phyloP scores from a whole-genome alignment of 805 yeast species.

The Priceomyces castillae region DNA sequence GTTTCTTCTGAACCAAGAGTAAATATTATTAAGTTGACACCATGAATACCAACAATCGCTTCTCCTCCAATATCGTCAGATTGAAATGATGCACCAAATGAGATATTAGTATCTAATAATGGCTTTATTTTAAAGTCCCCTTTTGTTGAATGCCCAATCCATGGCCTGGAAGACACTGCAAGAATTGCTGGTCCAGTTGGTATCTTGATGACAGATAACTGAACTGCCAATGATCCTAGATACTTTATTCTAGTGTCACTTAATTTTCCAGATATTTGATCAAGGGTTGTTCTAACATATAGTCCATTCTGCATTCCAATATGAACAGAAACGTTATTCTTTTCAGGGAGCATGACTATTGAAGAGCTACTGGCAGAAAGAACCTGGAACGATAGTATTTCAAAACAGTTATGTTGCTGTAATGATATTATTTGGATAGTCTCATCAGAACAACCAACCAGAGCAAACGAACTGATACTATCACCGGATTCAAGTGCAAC shows the following conservation, averaged over 20 bases:
- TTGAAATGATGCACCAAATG: slow-evolving; percentile 50
- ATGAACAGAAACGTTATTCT: slow-evolving; percentile 47
- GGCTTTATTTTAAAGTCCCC: slow-evolving; percentile 47
- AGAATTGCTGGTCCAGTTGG: slow-evolving; percentile 34
- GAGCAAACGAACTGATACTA: slow-evolving; percentile 54
- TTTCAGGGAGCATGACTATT: slow-evolving; percentile 20
- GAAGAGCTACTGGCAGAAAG: slow-evolving; percentile 47
- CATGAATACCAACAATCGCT: slow-evolving; percentile 64
- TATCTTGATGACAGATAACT: slow-evolving; percentile 37
- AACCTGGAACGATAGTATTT: slow-evolving; percentile 61
- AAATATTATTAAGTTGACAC: slow-evolving; percentile 52
- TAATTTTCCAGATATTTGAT: slow-evolving; percentile 54
- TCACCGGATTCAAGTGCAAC: slow-evolving; percentile 36
- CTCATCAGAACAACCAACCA: slow-evolving; percentile 69
- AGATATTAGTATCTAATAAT: slow-evolving; percentile 39
- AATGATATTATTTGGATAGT: slow-evolving; percentile 68
- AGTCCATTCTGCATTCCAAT: slow-evolving; percentile 85
- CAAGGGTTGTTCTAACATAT: slow-evolving; percentile 61
- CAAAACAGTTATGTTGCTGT: slow-evolving; percentile 57
- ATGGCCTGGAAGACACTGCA: slow-evolving; percentile 54
- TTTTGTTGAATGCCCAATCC: slow-evolving; percentile 47
- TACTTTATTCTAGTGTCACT: slow-evolving; percentile 66
- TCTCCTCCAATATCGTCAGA: slow-evolving; percentile 60
- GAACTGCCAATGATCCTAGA: slow-evolving; percentile 67
- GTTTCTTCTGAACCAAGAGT: slow-evolving; percentile 44